Conservation (phyloP, 371 early-diverging fungal genomes). For the Capillidium heterosporum region DNA sequence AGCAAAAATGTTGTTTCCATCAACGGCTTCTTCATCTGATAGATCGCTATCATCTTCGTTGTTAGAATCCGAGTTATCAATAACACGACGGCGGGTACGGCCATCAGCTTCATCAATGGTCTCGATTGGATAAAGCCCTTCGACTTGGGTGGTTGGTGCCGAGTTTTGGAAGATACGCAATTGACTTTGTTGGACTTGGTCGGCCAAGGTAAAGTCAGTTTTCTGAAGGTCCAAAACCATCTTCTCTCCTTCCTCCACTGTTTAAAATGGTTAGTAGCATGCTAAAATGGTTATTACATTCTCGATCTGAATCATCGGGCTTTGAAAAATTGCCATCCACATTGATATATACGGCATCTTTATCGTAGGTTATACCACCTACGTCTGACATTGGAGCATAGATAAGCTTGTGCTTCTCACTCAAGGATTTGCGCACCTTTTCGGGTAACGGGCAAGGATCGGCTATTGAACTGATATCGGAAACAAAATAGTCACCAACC, state of each 20-base stretch:
- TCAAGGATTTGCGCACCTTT: slow-evolving; percentile 69
- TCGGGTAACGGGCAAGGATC: slow-evolving; percentile 94
- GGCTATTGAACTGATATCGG: slow-evolving; percentile 48
- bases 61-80: slow-evolving; percentile 17
- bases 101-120: slow-evolving; percentile 23
- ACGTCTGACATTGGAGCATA: slow-evolving; percentile 98
- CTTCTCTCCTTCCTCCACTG: slow-evolving; percentile 29
- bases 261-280: slow-evolving; percentile 9
- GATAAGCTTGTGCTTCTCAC: slow-evolving; percentile 83
- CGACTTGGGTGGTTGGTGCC: slow-evolving; percentile 40
- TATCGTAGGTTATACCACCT: slow-evolving; percentile 94
- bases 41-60: slow-evolving; percentile 21
- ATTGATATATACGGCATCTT: slow-evolving; percentile 94
- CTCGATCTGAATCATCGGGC: slow-evolving; percentile 10
- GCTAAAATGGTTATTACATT: not conserved
- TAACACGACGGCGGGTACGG: slow-evolving; percentile 34
- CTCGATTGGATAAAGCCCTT: slow-evolving; percentile 13
- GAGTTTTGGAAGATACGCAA: slow-evolving; percentile 68
- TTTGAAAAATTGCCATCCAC: slow-evolving; percentile 73
- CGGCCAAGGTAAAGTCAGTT: slow-evolving; percentile 49
- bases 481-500: slow-evolving; percentile 70
- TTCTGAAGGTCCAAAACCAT: slow-evolving; percentile 87
- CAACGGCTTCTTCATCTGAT: slow-evolving; percentile 9
- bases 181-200: slow-evolving; percentile 53
- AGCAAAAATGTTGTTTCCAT: slow-evolving; percentile 24